Evolutionary conservation across 2,329 filamentous ascomycete species (phyloP), one percentile per base, ranked within the genome.

Genomic region (Venturia carpophila): DNA sequence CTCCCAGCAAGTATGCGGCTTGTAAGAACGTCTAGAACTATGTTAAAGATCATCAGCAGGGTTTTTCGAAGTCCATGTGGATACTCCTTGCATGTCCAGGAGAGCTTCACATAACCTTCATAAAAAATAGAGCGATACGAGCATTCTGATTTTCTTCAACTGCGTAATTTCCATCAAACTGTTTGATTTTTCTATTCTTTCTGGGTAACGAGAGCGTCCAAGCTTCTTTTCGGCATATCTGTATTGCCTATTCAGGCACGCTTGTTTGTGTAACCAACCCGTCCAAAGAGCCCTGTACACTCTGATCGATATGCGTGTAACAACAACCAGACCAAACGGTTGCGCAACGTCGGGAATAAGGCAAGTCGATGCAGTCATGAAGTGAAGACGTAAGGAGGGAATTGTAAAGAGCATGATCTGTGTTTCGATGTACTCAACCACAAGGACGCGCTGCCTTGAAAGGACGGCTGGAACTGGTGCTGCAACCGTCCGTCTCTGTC

Each of bases 251-350:
- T 58, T 58, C 52, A 58, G 17, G 30, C 52, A 37, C 6, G 1
- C n/a, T 19, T 19, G 15, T 37, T 58, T 58, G 52, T 58, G 52
- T 58, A 15, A 58, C 52, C 15, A 27, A 34, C 52, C 52, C 52
- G 52, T 58, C 27, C 5, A 58, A 27, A 58, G 30, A 58, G 52
- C 30, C 52, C 37, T 58, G 52, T 58, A 37, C 52, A 34, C 19
- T 58, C 52, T 30, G 30, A 34, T 58, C 52, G 52, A 39, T 58
- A 58, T 58, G 52, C 52, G 52, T 58, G 52, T 58, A 58, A 58
- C 52, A 58, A 58, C 47, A 24, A 52, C 21, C 52, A 58, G 52
- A 56, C 49, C 37, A 56, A 58, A 37, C 52, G 52, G 52, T 56
- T 37, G 52, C 52, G 52, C 52, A 58, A 52, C 21, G 47, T 3